These are phyloP conservation scores for Fusarium verticillioides DNA, from an alignment of 2,329 filamentous ascomycete genomes.

Conservation along the genomic window DNA sequence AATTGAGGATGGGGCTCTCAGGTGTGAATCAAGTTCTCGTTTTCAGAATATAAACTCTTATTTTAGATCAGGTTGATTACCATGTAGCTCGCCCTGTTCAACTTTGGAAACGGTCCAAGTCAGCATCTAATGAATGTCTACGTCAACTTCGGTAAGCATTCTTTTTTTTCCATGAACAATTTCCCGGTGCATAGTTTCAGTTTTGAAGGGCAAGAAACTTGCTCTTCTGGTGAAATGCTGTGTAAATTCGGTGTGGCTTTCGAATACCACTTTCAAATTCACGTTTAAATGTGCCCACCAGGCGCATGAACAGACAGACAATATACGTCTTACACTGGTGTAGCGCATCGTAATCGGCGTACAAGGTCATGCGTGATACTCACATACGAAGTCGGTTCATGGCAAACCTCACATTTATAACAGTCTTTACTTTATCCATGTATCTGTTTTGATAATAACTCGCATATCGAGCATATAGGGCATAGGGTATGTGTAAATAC, in stretches of 20 bases:
- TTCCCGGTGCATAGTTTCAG: not conserved
- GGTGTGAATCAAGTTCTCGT: not conserved
- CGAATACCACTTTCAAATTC: too few relatives aligned
- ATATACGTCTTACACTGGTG: not conserved
- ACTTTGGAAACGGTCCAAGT: not conserved
- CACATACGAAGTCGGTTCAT: not conserved
- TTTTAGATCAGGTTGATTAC: not conserved
- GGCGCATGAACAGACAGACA: not conserved
- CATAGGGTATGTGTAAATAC: not conserved
- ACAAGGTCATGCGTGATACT: not conserved
- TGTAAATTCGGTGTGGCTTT: too few relatives aligned
- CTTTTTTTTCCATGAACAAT: not conserved
- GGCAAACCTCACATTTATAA: not conserved
- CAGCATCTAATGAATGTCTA: too few relatives aligned
- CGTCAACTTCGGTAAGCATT: not conserved
- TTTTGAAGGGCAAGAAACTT: not conserved
- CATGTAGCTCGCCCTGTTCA: not conserved
- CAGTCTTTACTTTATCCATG: not conserved
- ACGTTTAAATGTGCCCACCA: not conserved
- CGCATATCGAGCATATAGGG: not conserved
- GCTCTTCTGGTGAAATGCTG: not conserved
- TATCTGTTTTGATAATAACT: not conserved
- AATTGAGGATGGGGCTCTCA: conserved; percentile 1
- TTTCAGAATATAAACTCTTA: conserved; percentile 2
- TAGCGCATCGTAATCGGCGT: not conserved